Evolutionary conservation across 345 rosid species (phyloP).

Genomic region (Eucalyptus marginata): DNA sequence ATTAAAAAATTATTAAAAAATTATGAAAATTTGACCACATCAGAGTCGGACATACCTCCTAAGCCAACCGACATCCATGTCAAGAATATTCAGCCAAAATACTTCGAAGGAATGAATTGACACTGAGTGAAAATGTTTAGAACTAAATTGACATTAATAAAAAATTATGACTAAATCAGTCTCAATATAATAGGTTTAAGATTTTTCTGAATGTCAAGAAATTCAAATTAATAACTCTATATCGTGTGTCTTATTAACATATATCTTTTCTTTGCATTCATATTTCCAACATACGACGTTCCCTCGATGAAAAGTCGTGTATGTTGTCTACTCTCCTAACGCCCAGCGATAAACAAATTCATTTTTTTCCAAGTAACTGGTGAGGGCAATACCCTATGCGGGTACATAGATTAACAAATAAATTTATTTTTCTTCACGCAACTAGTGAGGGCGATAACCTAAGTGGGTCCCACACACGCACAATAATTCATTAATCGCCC

Average conservation of each 20-base stretch:
- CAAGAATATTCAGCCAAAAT: rapidly evolving
- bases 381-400: neutral
- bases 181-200: rapidly evolving
- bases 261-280: neutral
- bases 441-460: neutral
- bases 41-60: rapidly evolving
- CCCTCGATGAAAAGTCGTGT: neutral
- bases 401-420: neutral
- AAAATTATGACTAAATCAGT: rapidly evolving
- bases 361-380: neutral
- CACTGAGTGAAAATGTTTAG: rapidly evolving
- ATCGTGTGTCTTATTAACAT: rapidly evolving
- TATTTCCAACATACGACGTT: neutral
- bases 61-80: rapidly evolving
- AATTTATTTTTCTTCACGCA: neutral
- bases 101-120: rapidly evolving
- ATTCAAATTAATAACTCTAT: neutral
- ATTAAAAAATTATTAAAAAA: no score
- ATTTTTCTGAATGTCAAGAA: rapidly evolving
- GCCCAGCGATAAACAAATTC: neutral
- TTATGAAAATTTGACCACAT: no score
- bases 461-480: neutral
- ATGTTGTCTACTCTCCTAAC: neutral
- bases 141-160: rapidly evolving
- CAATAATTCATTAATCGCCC: neutral